Conservation (phyloP, 192 early-diverging fungal genomes). For the Pilaira anomala region DNA sequence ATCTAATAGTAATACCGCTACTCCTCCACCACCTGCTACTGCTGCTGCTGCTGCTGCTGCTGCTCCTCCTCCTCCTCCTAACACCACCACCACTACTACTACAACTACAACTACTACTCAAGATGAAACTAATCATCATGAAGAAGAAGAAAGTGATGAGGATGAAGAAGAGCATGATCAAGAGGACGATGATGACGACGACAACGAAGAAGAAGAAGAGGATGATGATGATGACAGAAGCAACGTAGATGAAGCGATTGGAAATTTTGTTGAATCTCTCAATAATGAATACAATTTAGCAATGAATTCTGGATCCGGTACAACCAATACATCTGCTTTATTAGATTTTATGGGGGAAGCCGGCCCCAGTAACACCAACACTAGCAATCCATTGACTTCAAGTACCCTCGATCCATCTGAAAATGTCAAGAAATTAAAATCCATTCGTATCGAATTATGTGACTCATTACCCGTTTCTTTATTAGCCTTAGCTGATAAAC, state of each 20-base stretch:
- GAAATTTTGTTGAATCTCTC: constrained; percentile 16
- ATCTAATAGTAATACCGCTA: constrained; percentile 30
- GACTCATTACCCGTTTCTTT: constrained; percentile 36
- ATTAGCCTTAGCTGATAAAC: constrained; percentile 48
- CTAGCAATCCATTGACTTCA: too few species aligned
- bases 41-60: constrained; percentile 14
- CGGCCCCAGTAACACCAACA: too few species aligned
- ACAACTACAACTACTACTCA: constrained; percentile 4
- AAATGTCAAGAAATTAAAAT: constrained; percentile 18
- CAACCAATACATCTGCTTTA: constrained; percentile 1
- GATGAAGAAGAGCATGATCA: constrained; percentile 34
- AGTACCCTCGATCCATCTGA: constrained; percentile 4
- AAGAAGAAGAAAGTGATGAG: constrained; percentile 14
- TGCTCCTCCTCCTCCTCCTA: background rate
- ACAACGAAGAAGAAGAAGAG: constrained; percentile 24
- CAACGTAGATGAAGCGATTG: constrained; percentile 33
- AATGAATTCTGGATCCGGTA: constrained; percentile 26
- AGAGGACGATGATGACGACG: constrained; percentile 32
- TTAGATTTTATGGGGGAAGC: too few species aligned
- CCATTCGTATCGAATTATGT: constrained; percentile 39
- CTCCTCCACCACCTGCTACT: background rate
- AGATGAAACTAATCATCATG: constrained; percentile 18
- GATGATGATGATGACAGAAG: constrained; percentile 21
- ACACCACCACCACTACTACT: background rate
- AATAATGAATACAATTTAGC: constrained; percentile 35